A percentile compares a stretch with the other conserved stretches of the same genome.
Evolutionary conservation across 2,329 filamentous ascomycete genomes (phyloP).

Genomic region (Microthyrium microscopicum): DNA sequence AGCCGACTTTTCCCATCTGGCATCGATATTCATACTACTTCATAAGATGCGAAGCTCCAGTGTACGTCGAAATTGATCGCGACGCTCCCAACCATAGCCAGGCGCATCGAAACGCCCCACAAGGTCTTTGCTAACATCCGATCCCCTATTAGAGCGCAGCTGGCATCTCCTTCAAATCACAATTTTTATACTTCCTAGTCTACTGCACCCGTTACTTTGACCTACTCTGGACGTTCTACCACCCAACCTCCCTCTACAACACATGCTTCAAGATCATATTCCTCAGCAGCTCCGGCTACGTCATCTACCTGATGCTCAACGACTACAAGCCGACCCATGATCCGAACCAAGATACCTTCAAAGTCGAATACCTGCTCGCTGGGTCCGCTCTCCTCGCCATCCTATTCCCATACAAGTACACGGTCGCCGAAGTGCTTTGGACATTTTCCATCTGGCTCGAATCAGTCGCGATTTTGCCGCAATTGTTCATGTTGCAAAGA

Average conservation of each 20-base stretch:
- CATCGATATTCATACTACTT: slow-evolving; percentile 84
- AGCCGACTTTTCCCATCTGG: slow-evolving; percentile 92
- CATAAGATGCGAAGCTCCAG: slow-evolving; percentile 88
- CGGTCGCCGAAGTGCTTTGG: slow-evolving; percentile 71
- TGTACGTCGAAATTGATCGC: slow-evolving; percentile 39
- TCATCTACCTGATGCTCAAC: slow-evolving; percentile 94
- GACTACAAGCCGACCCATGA: slow-evolving; percentile 97
- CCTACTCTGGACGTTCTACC: slow-evolving; percentile 67
- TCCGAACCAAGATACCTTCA: slow-evolving; percentile 92
- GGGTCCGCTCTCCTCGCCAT: slow-evolving; percentile 65
- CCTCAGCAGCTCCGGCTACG: slow-evolving; percentile 78
- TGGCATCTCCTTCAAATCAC: slow-evolving; percentile 97
- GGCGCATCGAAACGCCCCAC: slow-evolving; percentile 5
- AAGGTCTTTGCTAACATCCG: slow-evolving; percentile 1
- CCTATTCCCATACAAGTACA: slow-evolving; percentile 75
- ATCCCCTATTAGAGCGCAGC: slow-evolving; percentile 60
- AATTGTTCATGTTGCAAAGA: slow-evolving; percentile 94
- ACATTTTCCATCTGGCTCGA: slow-evolving; percentile 98
- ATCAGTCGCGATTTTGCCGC: slow-evolving; percentile 86
- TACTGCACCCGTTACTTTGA: slow-evolving; percentile 88
- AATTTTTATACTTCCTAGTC: slow-evolving; percentile 84
- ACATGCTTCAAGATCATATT: slow-evolving; percentile 92
- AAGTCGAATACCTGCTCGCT: slow-evolving; percentile 81
- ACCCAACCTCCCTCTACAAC: slow-evolving; percentile 61
- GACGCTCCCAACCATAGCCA: neutral